phyloP scores from a whole-genome alignment of 345 rosid species.

The Draba incana region DNA sequence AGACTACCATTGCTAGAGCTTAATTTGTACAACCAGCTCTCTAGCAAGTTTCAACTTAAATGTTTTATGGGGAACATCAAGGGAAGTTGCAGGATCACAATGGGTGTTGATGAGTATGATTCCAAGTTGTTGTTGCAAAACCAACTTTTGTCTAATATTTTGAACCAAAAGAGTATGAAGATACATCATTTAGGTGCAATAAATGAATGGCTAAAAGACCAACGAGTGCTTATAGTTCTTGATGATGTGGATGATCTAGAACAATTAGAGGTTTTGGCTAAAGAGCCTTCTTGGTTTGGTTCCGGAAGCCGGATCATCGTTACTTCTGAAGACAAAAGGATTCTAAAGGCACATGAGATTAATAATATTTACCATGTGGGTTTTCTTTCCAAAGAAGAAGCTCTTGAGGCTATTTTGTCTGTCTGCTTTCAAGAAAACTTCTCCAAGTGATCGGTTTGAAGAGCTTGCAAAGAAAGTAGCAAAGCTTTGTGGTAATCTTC shows the following conservation, averaged over 20 bases:
- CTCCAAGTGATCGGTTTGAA: background rate
- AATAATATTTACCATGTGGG: background rate
- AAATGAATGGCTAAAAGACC: background rate
- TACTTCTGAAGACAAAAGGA: background rate
- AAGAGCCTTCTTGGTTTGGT: background rate
- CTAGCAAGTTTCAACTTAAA: background rate
- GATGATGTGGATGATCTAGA: background rate
- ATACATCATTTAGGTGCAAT: background rate
- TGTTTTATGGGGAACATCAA: background rate
- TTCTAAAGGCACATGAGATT: too few relatives aligned
- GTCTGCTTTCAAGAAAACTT: background rate
- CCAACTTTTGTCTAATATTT: background rate
- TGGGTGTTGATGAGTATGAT: background rate
- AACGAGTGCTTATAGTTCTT: background rate
- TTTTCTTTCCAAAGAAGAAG: background rate
- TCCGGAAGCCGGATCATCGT: background rate
- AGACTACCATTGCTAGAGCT: background rate
- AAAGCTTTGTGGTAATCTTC: background rate
- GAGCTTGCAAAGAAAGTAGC: background rate
- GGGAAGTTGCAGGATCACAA: background rate
- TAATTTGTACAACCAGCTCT: background rate
- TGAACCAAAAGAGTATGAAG: slow-evolving; percentile 22
- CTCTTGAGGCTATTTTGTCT: background rate
- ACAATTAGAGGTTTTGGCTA: background rate
- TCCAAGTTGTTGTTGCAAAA: background rate